Evolutionary conservation across 2,329 filamentous ascomycete species (phyloP), one percentile per base, ranked within the genome.

Genomic region (Diaporthe helianthi): DNA sequence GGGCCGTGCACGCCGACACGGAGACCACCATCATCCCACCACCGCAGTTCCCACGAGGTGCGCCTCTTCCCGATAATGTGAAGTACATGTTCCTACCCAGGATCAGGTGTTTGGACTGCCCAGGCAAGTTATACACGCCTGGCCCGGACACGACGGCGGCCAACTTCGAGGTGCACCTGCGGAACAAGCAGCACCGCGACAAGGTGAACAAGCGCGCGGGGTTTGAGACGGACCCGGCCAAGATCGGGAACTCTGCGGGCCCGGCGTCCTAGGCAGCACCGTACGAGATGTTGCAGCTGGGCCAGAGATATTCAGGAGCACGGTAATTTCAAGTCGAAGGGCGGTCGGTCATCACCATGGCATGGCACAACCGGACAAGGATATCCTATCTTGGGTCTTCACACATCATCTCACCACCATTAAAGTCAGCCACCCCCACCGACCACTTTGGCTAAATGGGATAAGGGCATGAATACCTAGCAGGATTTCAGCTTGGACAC

Each of bases 131-230:
- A 13, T 99, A 99, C 80, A 97, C 94, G 0, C 93, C 94, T 0
- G 93, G 94, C 0, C 93, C 94, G 0, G 93, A 91, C 29, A 92
- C 87, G 78, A 94, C 93, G 2, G 92, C 95, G 6, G 90, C 90
- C 54, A 97, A 97, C 77, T 99, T 99, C 72, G 93, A 97, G 80
- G 89, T 97, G 1, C 96, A 99, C 81, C 84, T 98, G 60, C 93
- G 91, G 79, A 98, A 97, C 79, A 88, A 92, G 52, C 84, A 86
- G 65, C 96, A 99, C 79, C 87, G 90, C 75, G 89, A 93, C 73
- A 87, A 87, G 74, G 92, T 94, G 12, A 87, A 90, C 71, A 80
- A 81, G 66, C 80, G 84, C 26, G 74, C 84, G 22, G 77, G 76
- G 6, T 79, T 79, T 68, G 68, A 70, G 5, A 72, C 71, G 15